phyloP scores from a whole-genome alignment of 1,284 basidiomycete species.

The Lignosus rhinocerotis region DNA sequence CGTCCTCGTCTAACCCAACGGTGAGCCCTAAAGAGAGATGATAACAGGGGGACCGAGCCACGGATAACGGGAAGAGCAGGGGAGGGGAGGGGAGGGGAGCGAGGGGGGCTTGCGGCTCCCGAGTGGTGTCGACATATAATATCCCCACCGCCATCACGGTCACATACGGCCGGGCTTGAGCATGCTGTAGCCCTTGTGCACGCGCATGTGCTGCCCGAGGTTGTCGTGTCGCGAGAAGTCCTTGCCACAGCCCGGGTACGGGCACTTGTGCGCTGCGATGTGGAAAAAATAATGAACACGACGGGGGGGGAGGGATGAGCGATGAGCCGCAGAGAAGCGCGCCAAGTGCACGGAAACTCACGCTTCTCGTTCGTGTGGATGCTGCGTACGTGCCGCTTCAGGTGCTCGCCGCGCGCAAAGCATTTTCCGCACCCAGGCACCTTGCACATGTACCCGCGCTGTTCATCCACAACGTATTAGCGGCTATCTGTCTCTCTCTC shows the following conservation, averaged over 20 bases:
- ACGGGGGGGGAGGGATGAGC: not conserved
- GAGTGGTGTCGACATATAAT: not conserved
- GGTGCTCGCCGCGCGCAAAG: constrained; percentile 75
- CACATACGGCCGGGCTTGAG: constrained; percentile 23
- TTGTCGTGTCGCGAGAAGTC: constrained; percentile 87
- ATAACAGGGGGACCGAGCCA: not conserved
- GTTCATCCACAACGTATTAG: constrained; percentile 20
- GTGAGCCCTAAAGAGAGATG: not conserved
- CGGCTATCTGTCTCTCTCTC: not conserved
- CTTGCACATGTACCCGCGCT: constrained; percentile 68
- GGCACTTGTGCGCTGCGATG: constrained; percentile 70
- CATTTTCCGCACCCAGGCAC: constrained; percentile 79
- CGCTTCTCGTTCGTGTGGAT: constrained; percentile 85
- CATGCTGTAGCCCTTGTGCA: constrained; percentile 58
- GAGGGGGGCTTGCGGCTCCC: not conserved
- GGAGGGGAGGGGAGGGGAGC: not conserved
- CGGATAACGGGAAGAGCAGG: not conserved
- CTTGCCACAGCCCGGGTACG: constrained; percentile 75
- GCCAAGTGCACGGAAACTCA: constrained; percentile 38
- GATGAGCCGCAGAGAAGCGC: not conserved
- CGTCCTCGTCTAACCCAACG: constrained; percentile 20
- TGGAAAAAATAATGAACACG: not conserved
- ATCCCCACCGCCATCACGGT: not conserved
- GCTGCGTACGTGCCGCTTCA: constrained; percentile 76
- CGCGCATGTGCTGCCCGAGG: constrained; percentile 76